A percentile compares a stretch with the other conserved stretches of the same genome.
These are phyloP conservation scores for Coemansia sp. DNA, from an alignment of 192 early-diverging fungal genomes.

Conservation along the genomic window DNA sequence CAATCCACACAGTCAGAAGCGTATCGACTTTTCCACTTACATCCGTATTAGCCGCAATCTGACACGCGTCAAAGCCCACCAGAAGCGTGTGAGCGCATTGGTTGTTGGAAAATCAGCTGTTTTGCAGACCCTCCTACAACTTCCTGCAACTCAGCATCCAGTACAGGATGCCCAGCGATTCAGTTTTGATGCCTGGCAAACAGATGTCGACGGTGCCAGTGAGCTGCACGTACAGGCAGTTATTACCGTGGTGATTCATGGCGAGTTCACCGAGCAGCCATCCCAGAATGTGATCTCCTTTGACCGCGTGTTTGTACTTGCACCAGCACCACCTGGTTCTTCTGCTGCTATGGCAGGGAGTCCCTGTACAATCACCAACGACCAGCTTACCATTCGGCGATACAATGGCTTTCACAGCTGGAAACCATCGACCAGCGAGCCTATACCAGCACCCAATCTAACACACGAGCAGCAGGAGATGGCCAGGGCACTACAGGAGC, in stretches of 20 bases:
- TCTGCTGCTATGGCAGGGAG: constrained; percentile 34
- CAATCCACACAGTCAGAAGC: constrained; percentile 40
- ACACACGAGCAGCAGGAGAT: constrained; percentile 46
- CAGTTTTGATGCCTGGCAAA: constrained; percentile 50
- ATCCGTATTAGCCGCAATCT: constrained; percentile 45
- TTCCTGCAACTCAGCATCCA: constrained; percentile 43
- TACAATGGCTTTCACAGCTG: constrained; percentile 52
- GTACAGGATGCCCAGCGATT: constrained; percentile 45
- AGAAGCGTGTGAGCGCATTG: constrained; percentile 34
- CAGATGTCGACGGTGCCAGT: constrained; percentile 10
- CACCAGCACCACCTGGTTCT: constrained; percentile 36
- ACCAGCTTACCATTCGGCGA: constrained; percentile 43
- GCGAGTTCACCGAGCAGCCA: constrained; percentile 40
- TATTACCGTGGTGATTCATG: constrained; percentile 35
- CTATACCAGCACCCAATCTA: constrained; percentile 6
- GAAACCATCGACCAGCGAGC: constrained; percentile 6
- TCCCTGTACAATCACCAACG: constrained; percentile 42
- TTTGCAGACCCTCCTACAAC: constrained; percentile 26
- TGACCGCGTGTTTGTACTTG: constrained; percentile 43
- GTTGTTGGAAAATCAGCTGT: constrained; percentile 27
- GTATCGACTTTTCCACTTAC: constrained; percentile 39
- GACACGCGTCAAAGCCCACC: constrained; percentile 26
- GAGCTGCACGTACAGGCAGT: constrained; percentile 13
- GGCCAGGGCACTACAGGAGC: constrained; percentile 44
- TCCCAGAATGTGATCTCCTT: constrained; percentile 31